Base-by-base conservation (phyloP, 192 early-diverging fungal genomes). In the Coemansia asiatica region DNA sequence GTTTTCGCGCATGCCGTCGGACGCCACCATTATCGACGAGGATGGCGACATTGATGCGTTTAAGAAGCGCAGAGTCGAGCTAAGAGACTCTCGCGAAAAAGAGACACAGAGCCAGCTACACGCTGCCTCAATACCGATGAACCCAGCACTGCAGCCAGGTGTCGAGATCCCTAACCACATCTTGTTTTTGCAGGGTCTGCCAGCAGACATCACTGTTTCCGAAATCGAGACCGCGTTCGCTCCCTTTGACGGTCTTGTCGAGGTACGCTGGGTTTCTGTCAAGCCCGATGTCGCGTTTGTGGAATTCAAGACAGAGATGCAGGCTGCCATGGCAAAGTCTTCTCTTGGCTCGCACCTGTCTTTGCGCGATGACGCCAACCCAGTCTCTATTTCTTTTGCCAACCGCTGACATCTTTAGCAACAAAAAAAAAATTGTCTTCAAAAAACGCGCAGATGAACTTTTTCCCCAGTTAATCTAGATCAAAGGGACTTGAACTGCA, bases 251-350 rank as follows among this genome's bases (percentile, higher is more conserved):
- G 95, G 95, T 6, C 95, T 95, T 86, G 93, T 91, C 63, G 97
- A 99, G 85, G 94, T 98, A 26, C 94, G 97, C 79, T 85, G 92
- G 67, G 91, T 99, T 10, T 90, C 92, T 6, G 89, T 91, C 68
- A 94, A 94, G 71, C 89, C 87, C 66, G 93, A 91, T 29, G 93
- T 98, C 74, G 95, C 95, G 0, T 99, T 99, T 84, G 94, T 98
- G 47, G 95, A 98, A 78, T 99, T 94, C 74, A 92, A 91, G 27
- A 85, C 84, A n/a, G 97, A 96, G 31, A 64, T 82, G 15, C 90
- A 93, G 64, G 86, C 93, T 2, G 87, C 85, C n/a, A 71, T 83
- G 29, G 95, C 94, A 57, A 94, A 94, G 27, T 31, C 55, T 2
- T 28, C 55, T 1, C 55, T 56, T 33, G 55, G 13, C 26, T 56